A percentile compares a stretch with the other conserved stretches of the same genome.
These are phyloP conservation scores for Drosera capensis DNA, from an alignment of 148 eudicot species.

Conservation along the genomic window DNA sequence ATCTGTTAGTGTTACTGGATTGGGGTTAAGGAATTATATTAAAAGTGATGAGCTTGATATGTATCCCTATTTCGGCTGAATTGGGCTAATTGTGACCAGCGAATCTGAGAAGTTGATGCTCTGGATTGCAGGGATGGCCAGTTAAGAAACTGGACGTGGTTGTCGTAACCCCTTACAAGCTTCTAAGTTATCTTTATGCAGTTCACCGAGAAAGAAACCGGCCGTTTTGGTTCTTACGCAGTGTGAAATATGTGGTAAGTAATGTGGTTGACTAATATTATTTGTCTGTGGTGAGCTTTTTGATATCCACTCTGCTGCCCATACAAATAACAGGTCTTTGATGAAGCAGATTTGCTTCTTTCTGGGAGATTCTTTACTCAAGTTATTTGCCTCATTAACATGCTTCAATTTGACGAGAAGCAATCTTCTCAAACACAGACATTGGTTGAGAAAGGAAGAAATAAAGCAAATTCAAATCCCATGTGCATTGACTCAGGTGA, in stretches of 20 bases:
- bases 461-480: slow-evolving; percentile 16
- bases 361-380: slow-evolving; percentile 94
- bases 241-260: slow-evolving; percentile 75
- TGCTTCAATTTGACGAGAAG: slow-evolving; percentile 93
- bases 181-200: slow-evolving; percentile 70
- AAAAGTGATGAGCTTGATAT: too few relatives aligned
- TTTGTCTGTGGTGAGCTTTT: background rate
- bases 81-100: background rate
- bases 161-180: slow-evolving; percentile 85
- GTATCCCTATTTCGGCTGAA: background rate
- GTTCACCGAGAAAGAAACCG: slow-evolving; percentile 54
- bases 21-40: too few relatives aligned
- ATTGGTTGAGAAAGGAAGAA: slow-evolving; percentile 12
- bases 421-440: slow-evolving; percentile 38
- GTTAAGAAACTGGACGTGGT: slow-evolving; percentile 55
- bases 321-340: slow-evolving; percentile 58
- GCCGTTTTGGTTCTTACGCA: slow-evolving; percentile 44
- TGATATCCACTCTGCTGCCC: background rate
- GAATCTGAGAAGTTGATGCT: too few relatives aligned
- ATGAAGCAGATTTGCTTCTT: slow-evolving; percentile 89
- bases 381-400: slow-evolving; percentile 73
- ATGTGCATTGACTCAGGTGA: slow-evolving; percentile 19
- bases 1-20: too few relatives aligned
- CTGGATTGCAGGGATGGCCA: slow-evolving; percentile 57
- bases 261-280: background rate